Conservation (phyloP, 2,329 filamentous ascomycete genomes). For the Trichophyton equinum region DNA sequence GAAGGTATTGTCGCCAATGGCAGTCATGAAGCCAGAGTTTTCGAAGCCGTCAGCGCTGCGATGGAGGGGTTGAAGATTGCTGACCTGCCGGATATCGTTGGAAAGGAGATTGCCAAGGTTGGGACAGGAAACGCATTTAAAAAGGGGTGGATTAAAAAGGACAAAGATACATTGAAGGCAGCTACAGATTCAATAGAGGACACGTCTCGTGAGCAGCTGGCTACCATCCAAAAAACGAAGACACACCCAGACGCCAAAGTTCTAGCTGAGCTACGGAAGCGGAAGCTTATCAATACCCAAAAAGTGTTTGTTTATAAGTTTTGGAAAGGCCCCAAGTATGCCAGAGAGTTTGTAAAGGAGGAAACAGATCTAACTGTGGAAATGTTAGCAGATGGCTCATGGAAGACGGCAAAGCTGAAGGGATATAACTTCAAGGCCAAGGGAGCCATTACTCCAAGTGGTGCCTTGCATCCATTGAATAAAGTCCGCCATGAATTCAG, state of each 20-base stretch:
- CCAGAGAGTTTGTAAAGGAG: slow-evolving; percentile 77
- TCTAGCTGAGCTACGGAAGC: slow-evolving; percentile 73
- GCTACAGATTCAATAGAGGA: slow-evolving; percentile 64
- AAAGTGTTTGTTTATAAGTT: slow-evolving; percentile 80
- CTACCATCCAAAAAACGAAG: slow-evolving; percentile 56
- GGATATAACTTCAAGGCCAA: slow-evolving; percentile 66
- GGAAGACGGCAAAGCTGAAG: slow-evolving; percentile 87
- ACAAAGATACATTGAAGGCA: slow-evolving; percentile 43
- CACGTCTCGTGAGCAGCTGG: slow-evolving; percentile 61
- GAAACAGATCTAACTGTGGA: slow-evolving; percentile 91
- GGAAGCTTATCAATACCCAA: slow-evolving; percentile 72
- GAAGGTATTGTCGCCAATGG: slow-evolving; percentile 60
- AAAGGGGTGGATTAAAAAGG: slow-evolving; percentile 55
- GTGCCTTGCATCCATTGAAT: slow-evolving; percentile 53
- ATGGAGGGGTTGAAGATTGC: slow-evolving; percentile 70
- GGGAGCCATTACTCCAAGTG: slow-evolving; percentile 39
- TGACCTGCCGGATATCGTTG: slow-evolving; percentile 46
- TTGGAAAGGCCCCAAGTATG: slow-evolving; percentile 75
- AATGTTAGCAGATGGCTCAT: slow-evolving; percentile 73
- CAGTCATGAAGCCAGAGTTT: slow-evolving; percentile 72
- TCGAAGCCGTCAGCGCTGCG: slow-evolving; percentile 57
- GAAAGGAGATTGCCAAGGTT: slow-evolving; percentile 43
- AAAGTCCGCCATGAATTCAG: slow-evolving; percentile 94
- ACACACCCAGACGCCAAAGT: slow-evolving; percentile 61
- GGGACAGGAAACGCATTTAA: slow-evolving; percentile 94